phyloP scores from a whole-genome alignment of 805 yeast species.

The Saccharomyces eubayanus region DNA sequence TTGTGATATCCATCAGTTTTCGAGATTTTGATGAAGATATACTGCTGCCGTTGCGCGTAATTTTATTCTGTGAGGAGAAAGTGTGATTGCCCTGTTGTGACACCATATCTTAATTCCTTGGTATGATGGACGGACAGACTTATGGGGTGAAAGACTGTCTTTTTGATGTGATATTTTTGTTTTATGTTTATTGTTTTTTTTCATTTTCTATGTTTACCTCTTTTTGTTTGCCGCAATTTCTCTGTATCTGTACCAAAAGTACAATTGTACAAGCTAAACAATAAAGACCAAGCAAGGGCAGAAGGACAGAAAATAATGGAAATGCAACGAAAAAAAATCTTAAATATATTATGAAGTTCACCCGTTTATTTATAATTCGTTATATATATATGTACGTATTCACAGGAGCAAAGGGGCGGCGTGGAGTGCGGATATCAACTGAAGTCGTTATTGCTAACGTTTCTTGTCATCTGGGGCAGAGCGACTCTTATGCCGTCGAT shows the following conservation, averaged over 20 bases:
- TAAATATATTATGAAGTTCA: background rate
- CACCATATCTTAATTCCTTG: background rate
- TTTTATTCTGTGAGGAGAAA: background rate
- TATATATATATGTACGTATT: constrained; percentile 1
- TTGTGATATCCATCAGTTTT: background rate
- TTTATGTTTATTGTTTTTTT: background rate
- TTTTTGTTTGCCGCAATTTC: background rate
- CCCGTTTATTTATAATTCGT: background rate
- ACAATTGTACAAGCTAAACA: background rate
- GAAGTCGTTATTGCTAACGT: constrained; percentile 77
- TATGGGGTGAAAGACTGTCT: background rate
- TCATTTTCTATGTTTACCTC: background rate
- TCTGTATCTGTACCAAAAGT: background rate
- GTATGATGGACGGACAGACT: background rate
- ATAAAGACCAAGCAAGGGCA: background rate
- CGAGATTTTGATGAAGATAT: background rate
- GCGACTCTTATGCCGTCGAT: constrained; percentile 92
- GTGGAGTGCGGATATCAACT: constrained; percentile 26
- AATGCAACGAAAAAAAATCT: background rate
- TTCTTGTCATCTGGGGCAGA: constrained; percentile 94
- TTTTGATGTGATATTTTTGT: background rate
- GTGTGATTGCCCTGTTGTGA: background rate
- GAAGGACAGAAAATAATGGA: background rate
- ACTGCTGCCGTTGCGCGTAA: background rate
- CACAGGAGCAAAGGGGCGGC: background rate